Conservation (phyloP, 768 basidiomycete genomes). For the Pisolithus marmoratus region DNA sequence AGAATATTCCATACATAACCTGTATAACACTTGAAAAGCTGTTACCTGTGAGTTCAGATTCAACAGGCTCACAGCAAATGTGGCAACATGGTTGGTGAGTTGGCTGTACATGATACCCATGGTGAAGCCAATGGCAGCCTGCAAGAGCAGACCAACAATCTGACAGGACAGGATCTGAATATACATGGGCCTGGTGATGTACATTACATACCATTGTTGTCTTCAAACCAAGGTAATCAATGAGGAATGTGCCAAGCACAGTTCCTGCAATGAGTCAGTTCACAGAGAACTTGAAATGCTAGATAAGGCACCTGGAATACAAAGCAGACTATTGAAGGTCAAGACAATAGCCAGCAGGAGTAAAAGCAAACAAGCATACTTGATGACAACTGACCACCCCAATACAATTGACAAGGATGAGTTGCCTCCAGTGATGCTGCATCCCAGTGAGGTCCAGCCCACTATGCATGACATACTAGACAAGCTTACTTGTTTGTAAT, state of each 20-base stretch:
- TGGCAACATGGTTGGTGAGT: constrained; percentile 59
- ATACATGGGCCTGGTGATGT: no score
- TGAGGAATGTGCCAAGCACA: no score
- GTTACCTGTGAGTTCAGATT: not conserved
- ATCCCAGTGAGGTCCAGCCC: not conserved
- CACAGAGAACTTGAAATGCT: no score
- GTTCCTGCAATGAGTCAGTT: no score
- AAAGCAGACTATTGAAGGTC: constrained; percentile 68
- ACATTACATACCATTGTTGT: no score
- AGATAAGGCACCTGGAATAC: constrained; percentile 52
- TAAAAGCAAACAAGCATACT: constrained; percentile 40
- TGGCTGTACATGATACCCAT: constrained; percentile 78
- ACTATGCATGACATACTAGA: not conserved
- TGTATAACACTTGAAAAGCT: constrained; percentile 15
- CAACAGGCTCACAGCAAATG: constrained; percentile 53
- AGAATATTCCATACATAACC: constrained; percentile 88
- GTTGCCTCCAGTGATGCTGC: constrained; percentile 53
- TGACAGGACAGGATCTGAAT: no score
- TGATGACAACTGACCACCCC: constrained; percentile 84
- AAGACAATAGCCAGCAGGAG: constrained; percentile 58
- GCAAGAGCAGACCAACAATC: constrained; percentile 57
- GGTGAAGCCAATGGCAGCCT: constrained; percentile 78
- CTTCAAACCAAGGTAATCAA: no score
- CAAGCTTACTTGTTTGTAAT: constrained; percentile 53
- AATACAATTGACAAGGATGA: constrained; percentile 55